Evolutionary conservation across 495 filamentous ascomycete genomes (phyloP), one percentile per base, ranked within the genome.

Genomic region (Aspergillus funiculosus): DNA sequence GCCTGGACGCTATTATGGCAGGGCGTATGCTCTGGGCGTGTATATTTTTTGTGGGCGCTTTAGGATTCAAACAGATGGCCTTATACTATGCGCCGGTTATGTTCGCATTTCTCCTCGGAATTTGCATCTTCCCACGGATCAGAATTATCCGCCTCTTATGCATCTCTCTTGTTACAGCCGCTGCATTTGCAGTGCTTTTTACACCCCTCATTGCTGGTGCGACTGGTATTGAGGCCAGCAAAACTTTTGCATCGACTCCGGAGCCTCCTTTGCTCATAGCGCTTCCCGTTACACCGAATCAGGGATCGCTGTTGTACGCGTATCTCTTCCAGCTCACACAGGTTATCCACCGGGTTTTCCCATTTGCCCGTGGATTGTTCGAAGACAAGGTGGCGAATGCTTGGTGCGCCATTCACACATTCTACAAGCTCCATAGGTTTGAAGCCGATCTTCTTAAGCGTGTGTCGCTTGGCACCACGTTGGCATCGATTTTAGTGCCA

Each of bases 301-400:
- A 77, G 29, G 70, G 79, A 10, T 76, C 85, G 3, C 66, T 73
- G 50, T 80, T 87, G 52, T 91, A 88, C 59, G 77, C 83, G 0
- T 50, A 83, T 26, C 52, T 87, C 5, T 80, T 90, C 57, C 87
- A 95, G 62, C 38, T 90, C 8, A 69, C 80, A 1, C 92, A 98
- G 62, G 78, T 84, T 47, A 63, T 95, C 22, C 83, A 92, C 56
- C 83, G 92, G n/a, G 74, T 96, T 27, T 95, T 98, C 56, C 92
- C 92, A 5, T 97, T 98, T 55, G 80, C 89, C 9, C 81, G 92
- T 20, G 92, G 92, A 14, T 72, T 97, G 20, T 98, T 96, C 58
- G 92, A 98, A 69, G 92, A 97, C 69, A 98, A 98, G 63, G 92
- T 98, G 24, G 92, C 92, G 50, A 98, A 98, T 55, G 80, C 95